A percentile compares a stretch with the other conserved stretches of the same genome.
Conservation (phyloP, 2,329 filamentous ascomycete species). For the Diaporthe ampelina region DNA sequence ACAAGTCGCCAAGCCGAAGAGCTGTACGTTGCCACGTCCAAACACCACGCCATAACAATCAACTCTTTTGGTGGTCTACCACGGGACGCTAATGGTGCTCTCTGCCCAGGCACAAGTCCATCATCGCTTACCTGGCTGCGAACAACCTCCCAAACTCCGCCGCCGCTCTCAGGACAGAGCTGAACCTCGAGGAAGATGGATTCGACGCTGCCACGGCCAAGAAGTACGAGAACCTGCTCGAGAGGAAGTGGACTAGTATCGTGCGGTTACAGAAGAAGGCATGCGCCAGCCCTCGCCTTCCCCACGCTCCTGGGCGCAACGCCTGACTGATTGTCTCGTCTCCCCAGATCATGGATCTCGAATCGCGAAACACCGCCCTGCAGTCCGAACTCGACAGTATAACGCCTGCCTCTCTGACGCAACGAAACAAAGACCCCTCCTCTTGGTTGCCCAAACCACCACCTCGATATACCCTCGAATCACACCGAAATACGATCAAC, state of each 20-base stretch:
- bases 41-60: slow-evolving; percentile 15
- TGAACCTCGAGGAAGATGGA: slow-evolving; percentile 74
- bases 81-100: slow-evolving; percentile 15
- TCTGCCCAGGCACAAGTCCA: slow-evolving; percentile 83
- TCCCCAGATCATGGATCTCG: slow-evolving; percentile 88
- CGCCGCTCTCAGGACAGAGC: slow-evolving; percentile 80
- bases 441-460: slow-evolving; percentile 88
- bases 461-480: slow-evolving; percentile 85
- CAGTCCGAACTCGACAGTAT: slow-evolving; percentile 88
- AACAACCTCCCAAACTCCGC: slow-evolving; percentile 79
- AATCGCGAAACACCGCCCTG: slow-evolving; percentile 78
- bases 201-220: slow-evolving; percentile 88
- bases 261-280: slow-evolving; percentile 97
- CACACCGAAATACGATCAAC: slow-evolving; percentile 84
- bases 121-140: slow-evolving; percentile 87
- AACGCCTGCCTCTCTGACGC: slow-evolving; percentile 80
- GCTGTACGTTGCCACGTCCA: slow-evolving; percentile 76
- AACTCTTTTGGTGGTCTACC: slow-evolving; percentile 25
- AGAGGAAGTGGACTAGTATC: slow-evolving; percentile 99
- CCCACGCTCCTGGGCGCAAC: slow-evolving; percentile 10
- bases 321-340: slow-evolving; percentile 38
- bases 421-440: slow-evolving; percentile 85
- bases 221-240: slow-evolving; percentile 93
- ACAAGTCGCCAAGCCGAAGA: slow-evolving; percentile 87
- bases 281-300: slow-evolving; percentile 45